Evolutionary conservation across 495 filamentous ascomycete genomes (phyloP).

Genomic region (Bryoglossum gracile): DNA sequence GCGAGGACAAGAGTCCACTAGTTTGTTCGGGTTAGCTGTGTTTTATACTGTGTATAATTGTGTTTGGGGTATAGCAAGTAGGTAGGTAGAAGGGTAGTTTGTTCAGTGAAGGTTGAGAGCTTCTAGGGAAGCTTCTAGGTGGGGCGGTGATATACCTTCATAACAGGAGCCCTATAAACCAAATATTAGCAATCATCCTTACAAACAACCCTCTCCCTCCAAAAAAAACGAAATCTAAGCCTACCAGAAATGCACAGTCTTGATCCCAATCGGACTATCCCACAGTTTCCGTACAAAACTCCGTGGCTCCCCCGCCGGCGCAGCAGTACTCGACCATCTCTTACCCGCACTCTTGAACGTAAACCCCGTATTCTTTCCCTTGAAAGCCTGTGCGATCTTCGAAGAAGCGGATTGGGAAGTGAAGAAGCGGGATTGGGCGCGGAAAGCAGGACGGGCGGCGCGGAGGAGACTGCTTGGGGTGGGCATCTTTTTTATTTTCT

Average conservation of each 20-base stretch:
- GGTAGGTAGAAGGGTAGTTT: too few relatives aligned
- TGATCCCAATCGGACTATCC: slow-evolving; percentile 80
- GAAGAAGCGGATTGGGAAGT: slow-evolving; percentile 7
- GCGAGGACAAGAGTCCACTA: slow-evolving; percentile 89
- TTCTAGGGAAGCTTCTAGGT: not conserved
- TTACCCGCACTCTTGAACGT: slow-evolving; percentile 29
- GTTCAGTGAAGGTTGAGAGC: too few relatives aligned
- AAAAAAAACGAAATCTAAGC: too few relatives aligned
- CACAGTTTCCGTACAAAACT: slow-evolving; percentile 65
- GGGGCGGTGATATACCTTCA: slow-evolving; percentile 60
- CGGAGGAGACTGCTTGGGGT: slow-evolving; percentile 21
- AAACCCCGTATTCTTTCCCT: slow-evolving; percentile 2
- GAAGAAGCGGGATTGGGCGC: slow-evolving; percentile 17
- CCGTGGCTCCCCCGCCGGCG: slow-evolving; percentile 43
- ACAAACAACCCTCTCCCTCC: not conserved
- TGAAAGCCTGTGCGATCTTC: slow-evolving; percentile 14
- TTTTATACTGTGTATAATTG: not conserved
- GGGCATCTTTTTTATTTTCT: slow-evolving; percentile 18
- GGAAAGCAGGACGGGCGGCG: slow-evolving; percentile 25
- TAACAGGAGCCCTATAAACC: slow-evolving; percentile 72
- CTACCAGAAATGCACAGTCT: slow-evolving; percentile 98
- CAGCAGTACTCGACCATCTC: slow-evolving; percentile 55
- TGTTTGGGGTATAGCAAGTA: not conserved
- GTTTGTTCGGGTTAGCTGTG: slow-evolving; percentile 10
- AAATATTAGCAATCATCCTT: not conserved